Base-by-base conservation (phyloP, 495 filamentous ascomycete species). In the Aspergillus carlsbadensis region DNA sequence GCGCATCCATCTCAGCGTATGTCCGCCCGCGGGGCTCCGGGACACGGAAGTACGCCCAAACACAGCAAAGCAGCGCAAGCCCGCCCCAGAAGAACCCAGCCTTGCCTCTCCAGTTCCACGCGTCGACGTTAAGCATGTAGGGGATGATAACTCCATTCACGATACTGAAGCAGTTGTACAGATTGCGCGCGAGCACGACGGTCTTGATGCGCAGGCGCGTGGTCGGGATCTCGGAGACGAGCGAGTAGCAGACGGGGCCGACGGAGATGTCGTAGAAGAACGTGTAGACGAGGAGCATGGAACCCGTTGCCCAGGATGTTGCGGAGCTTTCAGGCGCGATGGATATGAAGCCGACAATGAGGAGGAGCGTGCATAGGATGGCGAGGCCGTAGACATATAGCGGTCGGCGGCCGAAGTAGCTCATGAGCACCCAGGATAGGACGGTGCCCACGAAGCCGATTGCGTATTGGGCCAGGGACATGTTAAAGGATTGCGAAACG, bases 391-490 rank as follows among this genome's bases (percentile, higher is more conserved):
- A 82, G 15, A 93, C 73, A 59, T 85, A 90, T 1, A 91, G 77
- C 0, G 87, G 70, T 21, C 88, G 83, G 18, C 89, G 87, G 36
- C 89, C 89, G 56, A 87, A 76, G 2, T 82, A 53, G 13, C 74
- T 79, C 80, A 92, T 90, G 40, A 93, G 69, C 53, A 81, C 82
- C 88, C 87, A 91, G 2, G 88, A 80, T 5, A 82, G 81, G 45
- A 91, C 84, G 2, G 85, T 84, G 20, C 87, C 88, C 4, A 81
- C 78, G 68, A 86, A 85, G 70, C 87, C 88, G 50, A 93, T 87
- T 5, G 75, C 84, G 65, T 90, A 90, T 66, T 89, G 85, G 14
- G 87, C 87, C 47, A 91, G 74, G 21, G 85, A 81, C 58, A 93
- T 86, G 43, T 81, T 70, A 59, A 88, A 91, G 0, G 89, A 80